These are phyloP conservation scores for Citrus mangshanensis DNA, from an alignment of 345 rosid species.

Conservation along the genomic window DNA sequence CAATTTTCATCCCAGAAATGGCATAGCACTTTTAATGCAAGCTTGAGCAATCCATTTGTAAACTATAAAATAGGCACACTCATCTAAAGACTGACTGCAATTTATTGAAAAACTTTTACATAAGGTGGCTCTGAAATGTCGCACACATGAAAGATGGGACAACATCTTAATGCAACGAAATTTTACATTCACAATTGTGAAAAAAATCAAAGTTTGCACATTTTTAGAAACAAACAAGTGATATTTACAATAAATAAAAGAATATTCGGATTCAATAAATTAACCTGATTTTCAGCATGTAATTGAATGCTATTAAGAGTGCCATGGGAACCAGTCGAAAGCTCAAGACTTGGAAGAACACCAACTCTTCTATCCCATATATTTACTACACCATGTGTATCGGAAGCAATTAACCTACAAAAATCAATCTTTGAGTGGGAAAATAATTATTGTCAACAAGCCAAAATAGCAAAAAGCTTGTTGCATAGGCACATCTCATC, in stretches of 20 bases:
- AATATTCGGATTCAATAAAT: background rate
- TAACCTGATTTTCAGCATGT: constrained; percentile 73
- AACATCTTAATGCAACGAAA: background rate
- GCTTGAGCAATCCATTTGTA: background rate
- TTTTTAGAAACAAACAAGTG: constrained; percentile 4
- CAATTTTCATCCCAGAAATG: background rate
- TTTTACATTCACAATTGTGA: background rate
- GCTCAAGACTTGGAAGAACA: constrained; percentile 63
- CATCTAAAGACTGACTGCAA: background rate
- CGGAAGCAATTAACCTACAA: constrained; percentile 73
- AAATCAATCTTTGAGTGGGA: constrained; percentile 9
- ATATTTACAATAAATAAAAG: background rate
- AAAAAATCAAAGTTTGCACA: background rate
- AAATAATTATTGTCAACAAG: background rate
- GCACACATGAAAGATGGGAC: background rate
- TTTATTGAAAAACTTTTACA: background rate
- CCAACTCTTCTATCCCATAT: constrained; percentile 85
- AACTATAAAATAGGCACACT: background rate
- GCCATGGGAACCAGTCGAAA: constrained; percentile 40
- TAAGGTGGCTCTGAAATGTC: background rate
- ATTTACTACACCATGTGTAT: constrained; percentile 59
- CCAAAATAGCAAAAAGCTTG: background rate
- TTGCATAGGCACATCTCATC: background rate
- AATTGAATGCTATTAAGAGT: constrained; percentile 62
- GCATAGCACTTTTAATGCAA: background rate